Conservation (phyloP, 306 rosid genomes). For the Casuarina glauca region DNA sequence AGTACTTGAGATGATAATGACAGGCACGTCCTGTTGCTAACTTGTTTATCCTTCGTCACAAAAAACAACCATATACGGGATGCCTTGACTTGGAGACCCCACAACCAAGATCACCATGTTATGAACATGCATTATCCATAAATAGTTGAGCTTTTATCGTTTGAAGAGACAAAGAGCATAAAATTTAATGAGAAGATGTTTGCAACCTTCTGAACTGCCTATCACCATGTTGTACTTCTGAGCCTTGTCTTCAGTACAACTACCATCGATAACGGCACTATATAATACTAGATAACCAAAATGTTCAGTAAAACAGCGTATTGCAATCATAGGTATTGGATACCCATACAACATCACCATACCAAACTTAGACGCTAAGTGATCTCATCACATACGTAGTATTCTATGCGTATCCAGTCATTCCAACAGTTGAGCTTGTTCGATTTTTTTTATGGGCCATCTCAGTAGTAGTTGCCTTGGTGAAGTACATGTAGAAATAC, state of each 20-base stretch:
- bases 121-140: too few relatives aligned
- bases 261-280: slow-evolving; percentile 4
- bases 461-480: slow-evolving; percentile 65
- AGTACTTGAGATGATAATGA: too few relatives aligned
- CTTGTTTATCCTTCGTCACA: too few relatives aligned
- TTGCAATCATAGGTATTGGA: slow-evolving; percentile 26
- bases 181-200: too few relatives aligned
- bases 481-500: slow-evolving; percentile 91
- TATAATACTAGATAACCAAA: slow-evolving; percentile 16
- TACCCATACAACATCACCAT: slow-evolving; percentile 20
- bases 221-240: neutral
- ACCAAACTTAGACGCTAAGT: slow-evolving; percentile 34
- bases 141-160: too few relatives aligned
- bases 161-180: too few relatives aligned
- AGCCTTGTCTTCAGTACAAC: neutral
- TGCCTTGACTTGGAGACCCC: too few relatives aligned
- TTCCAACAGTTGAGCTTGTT: slow-evolving; percentile 71
- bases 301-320: slow-evolving; percentile 12
- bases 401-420: slow-evolving; percentile 76
- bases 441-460: slow-evolving; percentile 66
- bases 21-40: too few relatives aligned
- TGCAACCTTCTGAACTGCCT: too few relatives aligned
- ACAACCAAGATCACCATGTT: too few relatives aligned
- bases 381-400: neutral
- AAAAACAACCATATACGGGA: too few relatives aligned